Conservation (phyloP, 805 yeast genomes). For the Ogataea saltuana region DNA sequence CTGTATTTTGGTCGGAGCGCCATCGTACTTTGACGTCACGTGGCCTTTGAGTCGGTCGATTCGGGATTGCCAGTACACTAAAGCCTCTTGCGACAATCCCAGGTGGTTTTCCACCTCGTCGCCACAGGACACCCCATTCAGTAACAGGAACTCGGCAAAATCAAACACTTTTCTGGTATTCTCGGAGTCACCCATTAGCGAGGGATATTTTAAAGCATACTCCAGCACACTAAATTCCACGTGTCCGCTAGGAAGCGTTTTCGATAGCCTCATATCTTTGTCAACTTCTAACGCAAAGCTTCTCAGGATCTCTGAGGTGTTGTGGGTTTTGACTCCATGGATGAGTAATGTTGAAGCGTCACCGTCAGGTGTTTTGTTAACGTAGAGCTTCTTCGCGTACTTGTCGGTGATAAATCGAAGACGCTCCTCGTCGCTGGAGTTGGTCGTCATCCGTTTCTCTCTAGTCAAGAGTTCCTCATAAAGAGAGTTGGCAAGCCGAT, state of each 20-base stretch:
- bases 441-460: conserved; percentile 33
- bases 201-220: conserved; percentile 51
- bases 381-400: conserved; percentile 56
- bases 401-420: conserved; percentile 63
- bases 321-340: conserved; percentile 53
- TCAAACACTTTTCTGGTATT: conserved; percentile 39
- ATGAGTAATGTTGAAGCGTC: conserved; percentile 39
- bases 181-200: conserved; percentile 13
- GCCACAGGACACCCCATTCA: conserved; percentile 57
- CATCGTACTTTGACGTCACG: conserved; percentile 10
- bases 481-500: conserved; percentile 54
- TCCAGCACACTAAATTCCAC: conserved; percentile 40
- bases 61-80: conserved; percentile 52
- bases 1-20: conserved; percentile 2
- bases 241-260: conserved; percentile 10
- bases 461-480: conserved; percentile 49
- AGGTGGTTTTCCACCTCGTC: conserved; percentile 35
- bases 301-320: conserved; percentile 44
- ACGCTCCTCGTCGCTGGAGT: conserved; percentile 47
- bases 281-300: conserved; percentile 52
- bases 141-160: conserved; percentile 54
- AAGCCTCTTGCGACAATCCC: conserved; percentile 48
- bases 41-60: conserved; percentile 35
- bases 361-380: conserved; percentile 21
- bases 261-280: conserved; percentile 41